A percentile compares a stretch with the other conserved stretches of the same genome.
Evolutionary conservation across 352 stramenopile genomes (phyloP).

Genomic region (Globisporangium ultimum): DNA sequence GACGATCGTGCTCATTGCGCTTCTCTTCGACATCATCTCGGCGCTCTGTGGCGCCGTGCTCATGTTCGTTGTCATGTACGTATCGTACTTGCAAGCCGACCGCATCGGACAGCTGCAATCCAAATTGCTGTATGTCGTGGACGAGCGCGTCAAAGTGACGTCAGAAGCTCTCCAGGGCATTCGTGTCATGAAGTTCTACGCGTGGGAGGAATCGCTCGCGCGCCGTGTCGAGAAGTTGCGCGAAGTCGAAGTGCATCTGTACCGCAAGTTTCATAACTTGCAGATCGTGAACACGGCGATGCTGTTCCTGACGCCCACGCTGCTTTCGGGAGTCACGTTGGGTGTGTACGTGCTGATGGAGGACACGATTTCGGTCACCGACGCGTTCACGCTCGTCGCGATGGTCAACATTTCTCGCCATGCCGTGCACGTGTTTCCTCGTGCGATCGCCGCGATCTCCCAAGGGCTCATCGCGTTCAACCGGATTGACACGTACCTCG

Average conservation of each 20-base stretch:
- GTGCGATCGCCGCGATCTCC: slow-evolving; percentile 22
- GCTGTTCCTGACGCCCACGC: slow-evolving; percentile 45
- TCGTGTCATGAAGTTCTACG: too few relatives aligned
- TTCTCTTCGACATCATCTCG: too few relatives aligned
- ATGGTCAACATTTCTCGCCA: slow-evolving; percentile 33
- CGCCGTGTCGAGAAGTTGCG: slow-evolving; percentile 43
- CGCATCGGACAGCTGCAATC: slow-evolving; percentile 10
- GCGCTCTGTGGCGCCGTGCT: too few relatives aligned
- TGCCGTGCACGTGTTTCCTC: slow-evolving; percentile 24
- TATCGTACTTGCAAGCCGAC: too few relatives aligned
- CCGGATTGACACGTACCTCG: slow-evolving; percentile 26
- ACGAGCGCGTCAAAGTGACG: too few relatives aligned
- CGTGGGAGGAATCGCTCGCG: slow-evolving; percentile 15
- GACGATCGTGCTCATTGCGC: too few relatives aligned
- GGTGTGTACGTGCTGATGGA: slow-evolving; percentile 38
- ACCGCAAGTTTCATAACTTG: slow-evolving; percentile 49
- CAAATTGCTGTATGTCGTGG: too few relatives aligned
- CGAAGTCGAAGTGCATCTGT: slow-evolving; percentile 33
- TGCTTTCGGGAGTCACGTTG: slow-evolving; percentile 38
- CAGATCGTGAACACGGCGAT: slow-evolving; percentile 61
- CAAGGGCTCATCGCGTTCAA: slow-evolving; percentile 21
- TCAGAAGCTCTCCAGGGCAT: too few relatives aligned
- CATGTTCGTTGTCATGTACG: too few relatives aligned
- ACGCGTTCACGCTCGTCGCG: slow-evolving; percentile 37
- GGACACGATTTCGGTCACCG: slow-evolving; percentile 34